These are phyloP conservation scores for Ceratocystis albifundus DNA, from an alignment of 2,329 filamentous ascomycete genomes.

Conservation along the genomic window DNA sequence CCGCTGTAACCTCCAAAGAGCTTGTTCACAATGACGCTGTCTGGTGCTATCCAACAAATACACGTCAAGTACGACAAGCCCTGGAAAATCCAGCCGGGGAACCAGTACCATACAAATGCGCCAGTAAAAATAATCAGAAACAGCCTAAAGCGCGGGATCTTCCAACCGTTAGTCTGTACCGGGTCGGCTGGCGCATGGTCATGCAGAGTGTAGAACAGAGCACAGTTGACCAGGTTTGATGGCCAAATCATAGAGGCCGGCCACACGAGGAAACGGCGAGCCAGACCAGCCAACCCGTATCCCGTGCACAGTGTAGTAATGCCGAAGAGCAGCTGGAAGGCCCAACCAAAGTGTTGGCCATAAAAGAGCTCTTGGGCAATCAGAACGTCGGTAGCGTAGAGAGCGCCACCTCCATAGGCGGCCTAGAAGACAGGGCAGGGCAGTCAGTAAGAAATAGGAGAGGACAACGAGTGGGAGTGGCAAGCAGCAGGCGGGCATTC, in stretches of 20 bases:
- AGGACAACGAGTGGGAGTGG: neutral
- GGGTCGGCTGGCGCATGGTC: conserved; percentile 46
- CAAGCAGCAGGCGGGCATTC: neutral
- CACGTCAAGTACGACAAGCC: conserved; percentile 51
- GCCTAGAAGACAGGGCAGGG: conserved; percentile 31
- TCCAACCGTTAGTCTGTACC: conserved; percentile 44
- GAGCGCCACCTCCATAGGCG: conserved; percentile 45
- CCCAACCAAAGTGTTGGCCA: conserved; percentile 43
- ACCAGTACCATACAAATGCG: conserved; percentile 49
- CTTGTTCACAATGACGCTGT: conserved; percentile 51
- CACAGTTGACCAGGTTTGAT: conserved; percentile 46
- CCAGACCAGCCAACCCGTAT: conserved; percentile 50
- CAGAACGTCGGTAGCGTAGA: conserved; percentile 44
- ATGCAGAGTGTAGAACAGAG: conserved; percentile 54
- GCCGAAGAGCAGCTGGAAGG: conserved; percentile 48
- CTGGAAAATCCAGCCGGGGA: conserved; percentile 52
- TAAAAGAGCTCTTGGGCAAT: conserved; percentile 39
- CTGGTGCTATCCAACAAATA: conserved; percentile 50
- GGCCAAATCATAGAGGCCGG: conserved; percentile 57
- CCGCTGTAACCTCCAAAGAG: conserved; percentile 52
- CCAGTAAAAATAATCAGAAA: conserved; percentile 42
- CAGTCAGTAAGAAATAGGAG: conserved; percentile 23
- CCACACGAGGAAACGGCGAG: conserved; percentile 47
- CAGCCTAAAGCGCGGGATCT: conserved; percentile 44
- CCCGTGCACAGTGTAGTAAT: conserved; percentile 53